phyloP scores from a whole-genome alignment of 2,329 filamentous ascomycete species.

The Malbranchea zuffiana region DNA sequence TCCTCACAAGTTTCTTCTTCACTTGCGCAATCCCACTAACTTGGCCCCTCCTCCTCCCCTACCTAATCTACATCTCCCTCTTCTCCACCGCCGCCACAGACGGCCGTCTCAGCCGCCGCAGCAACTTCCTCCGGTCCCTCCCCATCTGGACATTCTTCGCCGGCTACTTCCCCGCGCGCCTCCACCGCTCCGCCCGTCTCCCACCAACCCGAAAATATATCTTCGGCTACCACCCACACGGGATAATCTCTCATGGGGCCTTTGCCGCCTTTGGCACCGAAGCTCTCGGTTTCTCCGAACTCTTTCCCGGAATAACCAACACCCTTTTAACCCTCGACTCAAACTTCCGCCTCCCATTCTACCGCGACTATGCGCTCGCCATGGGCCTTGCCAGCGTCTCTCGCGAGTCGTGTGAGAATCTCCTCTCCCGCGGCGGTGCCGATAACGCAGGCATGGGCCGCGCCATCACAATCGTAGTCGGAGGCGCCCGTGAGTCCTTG shows the following conservation, averaged over 20 bases:
- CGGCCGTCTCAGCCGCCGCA: slow-evolving; percentile 64
- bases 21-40: slow-evolving; percentile 81
- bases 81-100: slow-evolving; percentile 67
- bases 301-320: slow-evolving; percentile 94
- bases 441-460: slow-evolving; percentile 79
- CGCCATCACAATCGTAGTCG: slow-evolving; percentile 92
- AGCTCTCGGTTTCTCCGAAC: slow-evolving; percentile 69
- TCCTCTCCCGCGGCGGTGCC: slow-evolving; percentile 65
- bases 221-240: slow-evolving; percentile 93
- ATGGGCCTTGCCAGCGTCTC: slow-evolving; percentile 84
- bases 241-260: slow-evolving; percentile 94
- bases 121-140: slow-evolving; percentile 59
- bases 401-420: slow-evolving; percentile 80
- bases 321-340: slow-evolving; percentile 85
- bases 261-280: slow-evolving; percentile 88
- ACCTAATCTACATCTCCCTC: slow-evolving; percentile 66
- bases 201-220: slow-evolving; percentile 82
- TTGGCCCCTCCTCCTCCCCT: slow-evolving; percentile 70
- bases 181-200: slow-evolving; percentile 75
- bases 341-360: slow-evolving; percentile 89
- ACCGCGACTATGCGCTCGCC: slow-evolving; percentile 84
- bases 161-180: slow-evolving; percentile 77
- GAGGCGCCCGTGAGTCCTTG: slow-evolving; percentile 82
- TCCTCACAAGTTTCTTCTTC: slow-evolving; percentile 76
- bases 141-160: slow-evolving; percentile 81